Conservation (phyloP, 2,329 filamentous ascomycete genomes). For the Calonectria honghensis region DNA sequence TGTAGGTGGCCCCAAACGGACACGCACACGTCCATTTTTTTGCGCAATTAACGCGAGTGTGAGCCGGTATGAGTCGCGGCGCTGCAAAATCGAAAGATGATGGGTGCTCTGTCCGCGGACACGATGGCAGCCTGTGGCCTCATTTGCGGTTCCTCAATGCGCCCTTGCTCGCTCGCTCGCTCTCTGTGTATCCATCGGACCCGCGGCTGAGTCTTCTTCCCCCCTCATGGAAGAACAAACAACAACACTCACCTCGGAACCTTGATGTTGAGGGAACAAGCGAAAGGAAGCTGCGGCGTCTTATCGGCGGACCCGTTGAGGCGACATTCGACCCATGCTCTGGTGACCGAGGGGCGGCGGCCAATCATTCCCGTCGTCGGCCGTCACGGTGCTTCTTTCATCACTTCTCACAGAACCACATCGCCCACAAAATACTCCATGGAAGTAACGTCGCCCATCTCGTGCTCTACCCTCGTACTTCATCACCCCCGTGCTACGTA, state of each 20-base stretch:
- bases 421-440: conserved; percentile 9
- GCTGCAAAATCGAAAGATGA: neutral
- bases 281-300: neutral
- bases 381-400: neutral
- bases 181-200: neutral
- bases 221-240: neutral
- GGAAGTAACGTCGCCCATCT: neutral
- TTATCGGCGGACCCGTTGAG: conserved; percentile 19
- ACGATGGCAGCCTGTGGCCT: neutral
- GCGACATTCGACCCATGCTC: conserved; percentile 16
- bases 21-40: neutral
- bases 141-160: neutral
- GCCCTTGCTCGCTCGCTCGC: neutral
- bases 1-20: conserved; percentile 9
- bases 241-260: neutral
- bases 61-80: neutral
- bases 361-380: neutral
- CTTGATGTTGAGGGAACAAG: neutral
- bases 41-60: conserved; percentile 16
- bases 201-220: conserved; percentile 17
- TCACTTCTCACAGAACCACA: conserved; percentile 20
- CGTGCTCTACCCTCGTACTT: neutral
- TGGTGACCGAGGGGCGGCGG: conserved; percentile 8
- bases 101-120: no score
- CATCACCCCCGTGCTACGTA: neutral